A percentile compares a stretch with the other conserved stretches of the same genome.
Conservation (phyloP, 495 filamentous ascomycete species). For the Cercophora samala region DNA sequence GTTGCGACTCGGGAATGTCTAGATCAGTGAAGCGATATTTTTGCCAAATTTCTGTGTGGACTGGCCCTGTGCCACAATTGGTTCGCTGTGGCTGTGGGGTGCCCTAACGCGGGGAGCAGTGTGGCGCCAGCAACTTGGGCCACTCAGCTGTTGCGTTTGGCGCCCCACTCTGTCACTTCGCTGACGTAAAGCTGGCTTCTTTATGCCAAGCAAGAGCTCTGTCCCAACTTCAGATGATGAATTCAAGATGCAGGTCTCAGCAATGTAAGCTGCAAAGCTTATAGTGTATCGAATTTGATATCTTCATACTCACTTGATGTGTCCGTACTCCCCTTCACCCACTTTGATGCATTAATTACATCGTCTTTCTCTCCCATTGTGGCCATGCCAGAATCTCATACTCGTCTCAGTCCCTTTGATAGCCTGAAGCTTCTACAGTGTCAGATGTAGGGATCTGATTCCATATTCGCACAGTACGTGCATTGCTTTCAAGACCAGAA, state of each 20-base stretch:
- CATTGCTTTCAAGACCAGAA: neutral
- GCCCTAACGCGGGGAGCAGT: conserved; percentile 35
- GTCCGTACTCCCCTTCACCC: too few relatives aligned
- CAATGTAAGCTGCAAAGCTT: neutral
- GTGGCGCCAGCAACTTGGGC: conserved; percentile 16
- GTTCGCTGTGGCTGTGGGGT: conserved; percentile 25
- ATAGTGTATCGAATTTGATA: neutral
- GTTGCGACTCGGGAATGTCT: conserved; percentile 32
- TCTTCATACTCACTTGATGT: neutral
- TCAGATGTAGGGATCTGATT: neutral
- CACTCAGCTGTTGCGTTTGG: neutral
- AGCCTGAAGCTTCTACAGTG: neutral
- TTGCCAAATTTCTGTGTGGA: conserved; percentile 41
- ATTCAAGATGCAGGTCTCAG: neutral
- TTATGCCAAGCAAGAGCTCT: neutral
- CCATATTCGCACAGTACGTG: conserved; percentile 23
- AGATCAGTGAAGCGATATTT: conserved; percentile 34
- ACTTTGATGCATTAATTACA: neutral
- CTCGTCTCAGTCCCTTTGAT: neutral
- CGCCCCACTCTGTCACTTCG: neutral
- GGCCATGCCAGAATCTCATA: neutral
- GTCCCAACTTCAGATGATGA: neutral
- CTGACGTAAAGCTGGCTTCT: conserved; percentile 15
- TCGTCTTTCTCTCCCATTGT: neutral
- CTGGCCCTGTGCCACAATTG: conserved; percentile 27